These are phyloP conservation scores for Penicillium flavigenum DNA, from an alignment of 495 filamentous ascomycete genomes.

Conservation along the genomic window DNA sequence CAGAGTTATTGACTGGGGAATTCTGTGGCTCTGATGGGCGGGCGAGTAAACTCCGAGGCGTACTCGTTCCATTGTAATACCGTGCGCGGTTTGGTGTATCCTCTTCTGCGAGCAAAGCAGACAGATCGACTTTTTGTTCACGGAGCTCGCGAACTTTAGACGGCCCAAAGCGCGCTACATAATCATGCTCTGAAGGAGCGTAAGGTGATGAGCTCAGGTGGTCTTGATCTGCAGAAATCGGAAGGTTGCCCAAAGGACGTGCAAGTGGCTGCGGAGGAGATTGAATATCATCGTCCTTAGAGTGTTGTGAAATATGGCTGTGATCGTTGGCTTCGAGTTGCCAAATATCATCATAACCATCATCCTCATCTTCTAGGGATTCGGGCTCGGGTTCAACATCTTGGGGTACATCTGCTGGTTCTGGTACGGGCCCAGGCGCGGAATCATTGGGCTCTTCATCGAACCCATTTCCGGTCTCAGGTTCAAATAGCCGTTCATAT, in stretches of 20 bases:
- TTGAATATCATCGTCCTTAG: conserved; percentile 14
- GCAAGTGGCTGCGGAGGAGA: conserved; percentile 2
- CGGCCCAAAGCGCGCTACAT: conserved; percentile 30
- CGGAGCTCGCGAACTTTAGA: conserved; percentile 41
- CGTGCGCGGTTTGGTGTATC: conserved; percentile 43
- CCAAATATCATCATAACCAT: conserved; percentile 47
- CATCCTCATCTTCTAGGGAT: conserved; percentile 27
- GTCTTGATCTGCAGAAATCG: conserved; percentile 11
- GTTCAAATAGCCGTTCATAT: conserved; percentile 16
- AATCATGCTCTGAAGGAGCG: conserved; percentile 31
- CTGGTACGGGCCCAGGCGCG: not conserved
- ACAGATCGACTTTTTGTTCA: conserved; percentile 43
- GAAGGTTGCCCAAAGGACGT: conserved; percentile 19
- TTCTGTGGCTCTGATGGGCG: conserved; percentile 18
- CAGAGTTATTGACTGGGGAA: conserved; percentile 18
- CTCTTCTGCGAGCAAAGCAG: conserved; percentile 33
- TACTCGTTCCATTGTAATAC: conserved; percentile 45
- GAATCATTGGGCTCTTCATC: conserved; percentile 9
- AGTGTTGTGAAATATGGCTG: conserved; percentile 30
- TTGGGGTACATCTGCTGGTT: not conserved
- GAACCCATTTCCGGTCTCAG: conserved; percentile 17
- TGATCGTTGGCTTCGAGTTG: conserved; percentile 45
- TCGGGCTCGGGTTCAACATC: conserved; percentile 12
- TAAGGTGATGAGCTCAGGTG: conserved; percentile 33
- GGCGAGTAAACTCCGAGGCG: conserved; percentile 28